Percentiles rank a stretch among this genome's conserved stretches.
Evolutionary conservation across 176 grass and related monocot genomes (phyloP).

Genomic region (Elymus sibiricus): DNA sequence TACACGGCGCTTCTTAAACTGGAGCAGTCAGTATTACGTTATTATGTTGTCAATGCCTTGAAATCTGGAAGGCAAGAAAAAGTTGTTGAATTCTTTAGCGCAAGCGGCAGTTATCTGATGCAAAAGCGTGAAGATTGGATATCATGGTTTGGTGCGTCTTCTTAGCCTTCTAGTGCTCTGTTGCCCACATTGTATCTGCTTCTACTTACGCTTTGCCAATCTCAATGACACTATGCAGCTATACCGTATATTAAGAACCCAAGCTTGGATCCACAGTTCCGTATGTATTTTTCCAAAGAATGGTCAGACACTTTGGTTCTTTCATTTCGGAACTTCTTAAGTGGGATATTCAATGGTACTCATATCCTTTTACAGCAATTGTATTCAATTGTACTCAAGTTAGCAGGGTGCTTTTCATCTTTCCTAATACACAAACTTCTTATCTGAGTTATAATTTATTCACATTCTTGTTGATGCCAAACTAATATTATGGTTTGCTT

Average conservation of each 20-base stretch:
- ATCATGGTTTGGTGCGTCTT: conserved; percentile 79
- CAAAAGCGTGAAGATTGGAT: conserved; percentile 88
- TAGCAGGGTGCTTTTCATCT: not conserved
- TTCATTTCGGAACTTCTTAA: conserved; percentile 87
- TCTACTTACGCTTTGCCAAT: conserved; percentile 32
- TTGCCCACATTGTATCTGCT: conserved; percentile 5
- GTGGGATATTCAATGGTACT: conserved; percentile 87
- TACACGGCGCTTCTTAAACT: conserved; percentile 64
- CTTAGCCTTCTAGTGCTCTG: conserved; percentile 16
- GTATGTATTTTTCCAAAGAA: conserved; percentile 96
- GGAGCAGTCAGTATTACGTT: conserved; percentile 71
- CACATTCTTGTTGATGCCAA: not conserved
- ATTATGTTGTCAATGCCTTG: conserved; percentile 84
- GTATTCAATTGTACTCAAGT: not conserved
- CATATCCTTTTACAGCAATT: conserved; percentile 70
- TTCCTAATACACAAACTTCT: conserved; percentile 1
- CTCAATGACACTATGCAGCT: conserved; percentile 59
- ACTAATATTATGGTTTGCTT: conserved; percentile 19
- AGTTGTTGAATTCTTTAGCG: conserved; percentile 72
- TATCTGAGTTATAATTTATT: conserved; percentile 1
- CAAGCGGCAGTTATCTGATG: conserved; percentile 56
- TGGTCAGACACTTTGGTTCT: conserved; percentile 79
- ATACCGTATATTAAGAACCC: conserved; percentile 87
- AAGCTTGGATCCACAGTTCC: conserved; percentile 88
- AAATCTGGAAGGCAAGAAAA: conserved; percentile 76